Evolutionary conservation across 1,284 basidiomycete genomes (phyloP), one percentile per base, ranked within the genome.

Genomic region (Trichosporon sp.): DNA sequence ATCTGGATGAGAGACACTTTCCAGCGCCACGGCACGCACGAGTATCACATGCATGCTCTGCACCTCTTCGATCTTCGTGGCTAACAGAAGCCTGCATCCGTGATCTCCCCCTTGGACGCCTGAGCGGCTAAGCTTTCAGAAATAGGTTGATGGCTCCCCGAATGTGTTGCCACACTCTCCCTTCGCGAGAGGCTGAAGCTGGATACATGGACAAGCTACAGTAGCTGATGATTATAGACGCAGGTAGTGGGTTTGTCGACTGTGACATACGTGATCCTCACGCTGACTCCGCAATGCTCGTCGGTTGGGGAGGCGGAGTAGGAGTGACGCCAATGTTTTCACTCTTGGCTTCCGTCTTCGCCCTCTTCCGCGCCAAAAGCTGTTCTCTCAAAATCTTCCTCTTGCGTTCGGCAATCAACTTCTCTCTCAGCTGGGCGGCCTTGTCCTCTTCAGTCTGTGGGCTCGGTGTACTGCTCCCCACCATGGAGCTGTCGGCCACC

Each of bases 401-500:
- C 63, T 72, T 75, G 7, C 76, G 77, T 66, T 75, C 77, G 2
- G 70, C 73, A 35, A 78, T 44, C 63, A 81, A 67, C 60, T 72
- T 76, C 66, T 77, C 79, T 62, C 74, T 74, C 38, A 78, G 66
- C 70, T 76, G 75, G n/a, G 75, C 75, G 21, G 71, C 73, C 58
- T 72, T 69, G 3, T 68, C 62, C n/a, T 64, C 66, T 7, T 78
- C 77, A 12, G 18, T 42, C 38, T 18, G 38, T 9, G 38, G 38
- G 4, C 38, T n/a, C 3, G 38, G 3, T 3, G 38, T 42, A 18
- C n/a, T n/a, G 25, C 38, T 63, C 32, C 74, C 73, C 25, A 71
- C 75, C 70, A 74, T 75, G 6, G 35, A 12, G 12, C 7, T 38
- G 2, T 38, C 38, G 38, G 12, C 38, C 23, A 75, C 75, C 1